Conservation (phyloP, 345 rosid genomes). For the Camelina laxa region DNA sequence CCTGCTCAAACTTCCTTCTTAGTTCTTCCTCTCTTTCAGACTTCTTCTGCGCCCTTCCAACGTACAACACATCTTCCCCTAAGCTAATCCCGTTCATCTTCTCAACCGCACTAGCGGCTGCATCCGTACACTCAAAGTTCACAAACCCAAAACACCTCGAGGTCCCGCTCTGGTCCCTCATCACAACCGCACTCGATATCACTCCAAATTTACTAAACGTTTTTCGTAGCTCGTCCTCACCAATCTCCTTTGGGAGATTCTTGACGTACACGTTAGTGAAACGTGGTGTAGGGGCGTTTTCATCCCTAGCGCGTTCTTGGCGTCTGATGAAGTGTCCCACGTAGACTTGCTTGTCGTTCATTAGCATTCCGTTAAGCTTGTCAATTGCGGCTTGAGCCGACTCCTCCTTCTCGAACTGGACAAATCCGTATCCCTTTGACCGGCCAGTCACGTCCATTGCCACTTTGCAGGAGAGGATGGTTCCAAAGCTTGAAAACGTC, state of each 20-base stretch:
- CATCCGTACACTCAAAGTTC: conserved; percentile 56
- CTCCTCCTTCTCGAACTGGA: conserved; percentile 66
- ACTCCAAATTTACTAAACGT: conserved; percentile 53
- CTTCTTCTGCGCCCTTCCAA: conserved; percentile 71
- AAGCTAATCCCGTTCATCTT: conserved; percentile 56
- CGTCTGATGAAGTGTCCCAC: conserved; percentile 60
- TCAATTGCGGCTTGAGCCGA: conserved; percentile 59
- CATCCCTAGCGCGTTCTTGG: conserved; percentile 50
- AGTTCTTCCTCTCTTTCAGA: conserved; percentile 62
- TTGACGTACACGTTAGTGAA: conserved; percentile 69
- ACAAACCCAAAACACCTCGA: conserved; percentile 77
- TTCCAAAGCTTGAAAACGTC: conserved; percentile 61
- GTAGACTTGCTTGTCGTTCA: conserved; percentile 62
- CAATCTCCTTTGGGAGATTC: conserved; percentile 54
- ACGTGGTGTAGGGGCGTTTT: conserved; percentile 42
- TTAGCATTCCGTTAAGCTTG: conserved; percentile 60
- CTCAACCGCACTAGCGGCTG: conserved; percentile 61
- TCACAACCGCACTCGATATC: conserved; percentile 61
- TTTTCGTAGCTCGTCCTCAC: conserved; percentile 60
- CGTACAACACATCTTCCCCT: conserved; percentile 61
- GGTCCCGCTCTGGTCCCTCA: conserved; percentile 57
- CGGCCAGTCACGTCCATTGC: conserved; percentile 54
- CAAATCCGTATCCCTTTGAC: conserved; percentile 64
- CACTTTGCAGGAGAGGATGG: conserved; percentile 64
- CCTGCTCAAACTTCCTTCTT: conserved; percentile 59